phyloP scores from a whole-genome alignment of 495 filamentous ascomycete species.

The Xylaria palmicola region DNA sequence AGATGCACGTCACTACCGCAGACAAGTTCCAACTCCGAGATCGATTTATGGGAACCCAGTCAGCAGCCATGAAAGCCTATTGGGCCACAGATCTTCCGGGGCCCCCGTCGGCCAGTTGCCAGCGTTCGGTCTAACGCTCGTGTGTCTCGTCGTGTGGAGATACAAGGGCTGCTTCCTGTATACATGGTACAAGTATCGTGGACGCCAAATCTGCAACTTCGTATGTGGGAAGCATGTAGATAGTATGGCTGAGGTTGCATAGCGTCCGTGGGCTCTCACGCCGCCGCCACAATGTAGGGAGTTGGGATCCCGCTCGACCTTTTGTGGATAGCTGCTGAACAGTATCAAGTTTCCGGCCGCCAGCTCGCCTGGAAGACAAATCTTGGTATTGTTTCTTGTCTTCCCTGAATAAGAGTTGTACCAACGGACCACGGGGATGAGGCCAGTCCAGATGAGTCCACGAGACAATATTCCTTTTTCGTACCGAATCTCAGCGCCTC shows the following conservation, averaged over 20 bases:
- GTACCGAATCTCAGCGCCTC: background rate
- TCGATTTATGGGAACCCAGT: constrained; percentile 5
- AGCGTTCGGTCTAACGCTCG: background rate
- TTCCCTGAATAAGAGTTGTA: too few species aligned
- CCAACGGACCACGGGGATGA: background rate
- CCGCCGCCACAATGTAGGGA: background rate
- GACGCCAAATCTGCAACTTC: background rate
- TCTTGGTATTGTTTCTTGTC: too few species aligned
- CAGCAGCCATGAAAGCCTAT: background rate
- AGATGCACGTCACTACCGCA: constrained; percentile 10
- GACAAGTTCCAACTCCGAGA: constrained; percentile 1
- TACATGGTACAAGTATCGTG: background rate
- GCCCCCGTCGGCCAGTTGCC: background rate
- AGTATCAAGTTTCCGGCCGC: too few species aligned
- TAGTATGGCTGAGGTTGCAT: background rate
- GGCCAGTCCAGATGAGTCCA: background rate
- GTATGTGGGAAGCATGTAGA: too few species aligned
- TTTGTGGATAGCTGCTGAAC: too few species aligned
- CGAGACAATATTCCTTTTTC: constrained; percentile 4
- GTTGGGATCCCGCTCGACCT: too few species aligned
- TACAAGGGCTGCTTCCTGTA: background rate
- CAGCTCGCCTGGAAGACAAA: too few species aligned
- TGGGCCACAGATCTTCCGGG: background rate
- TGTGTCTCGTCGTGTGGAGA: too few species aligned
- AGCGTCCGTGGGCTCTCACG: background rate